phyloP scores from a whole-genome alignment of 768 basidiomycete genomes.

The Paxillus involutus region DNA sequence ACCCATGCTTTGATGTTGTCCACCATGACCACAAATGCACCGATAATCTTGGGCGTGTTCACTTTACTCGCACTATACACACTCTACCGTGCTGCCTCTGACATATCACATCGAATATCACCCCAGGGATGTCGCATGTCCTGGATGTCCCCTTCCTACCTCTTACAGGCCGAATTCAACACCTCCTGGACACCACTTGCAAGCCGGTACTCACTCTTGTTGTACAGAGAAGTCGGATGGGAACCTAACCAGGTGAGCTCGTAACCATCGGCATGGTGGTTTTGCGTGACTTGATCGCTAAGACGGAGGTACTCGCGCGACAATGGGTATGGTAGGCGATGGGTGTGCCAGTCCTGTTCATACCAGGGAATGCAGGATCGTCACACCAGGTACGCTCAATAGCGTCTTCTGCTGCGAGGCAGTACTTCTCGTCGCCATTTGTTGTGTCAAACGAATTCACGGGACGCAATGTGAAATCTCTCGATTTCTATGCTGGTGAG shows the following conservation, averaged over 20 bases:
- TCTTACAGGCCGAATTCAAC: slow-evolving; percentile 69
- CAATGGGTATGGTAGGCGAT: slow-evolving; percentile 21
- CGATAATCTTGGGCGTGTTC: slow-evolving; percentile 29
- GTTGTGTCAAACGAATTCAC: slow-evolving; percentile 53
- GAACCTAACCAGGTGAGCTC: slow-evolving; percentile 58
- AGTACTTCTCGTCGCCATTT: slow-evolving; percentile 68
- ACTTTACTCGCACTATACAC: slow-evolving; percentile 36
- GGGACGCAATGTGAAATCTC: slow-evolving; percentile 43
- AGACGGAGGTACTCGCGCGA: slow-evolving; percentile 2
- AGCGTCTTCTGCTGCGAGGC: slow-evolving; percentile 85
- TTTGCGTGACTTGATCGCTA: not conserved
- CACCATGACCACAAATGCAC: slow-evolving; percentile 11
- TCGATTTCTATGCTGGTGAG: slow-evolving; percentile 89
- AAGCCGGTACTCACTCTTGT: slow-evolving; percentile 76
- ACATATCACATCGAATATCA: slow-evolving; percentile 55
- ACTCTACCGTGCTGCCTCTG: slow-evolving; percentile 44
- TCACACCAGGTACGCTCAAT: slow-evolving; percentile 93
- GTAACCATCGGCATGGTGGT: slow-evolving; percentile 3
- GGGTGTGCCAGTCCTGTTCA: slow-evolving; percentile 89
- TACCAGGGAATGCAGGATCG: slow-evolving; percentile 96
- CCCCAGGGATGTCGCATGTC: slow-evolving; percentile 96
- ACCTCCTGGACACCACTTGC: slow-evolving; percentile 69
- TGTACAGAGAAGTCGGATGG: slow-evolving; percentile 90
- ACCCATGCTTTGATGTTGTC: not conserved
- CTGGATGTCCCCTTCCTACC: slow-evolving; percentile 91